Evolutionary conservation across 495 filamentous ascomycete species (phyloP).

Genomic region (Annulohypoxylon moriforme): DNA sequence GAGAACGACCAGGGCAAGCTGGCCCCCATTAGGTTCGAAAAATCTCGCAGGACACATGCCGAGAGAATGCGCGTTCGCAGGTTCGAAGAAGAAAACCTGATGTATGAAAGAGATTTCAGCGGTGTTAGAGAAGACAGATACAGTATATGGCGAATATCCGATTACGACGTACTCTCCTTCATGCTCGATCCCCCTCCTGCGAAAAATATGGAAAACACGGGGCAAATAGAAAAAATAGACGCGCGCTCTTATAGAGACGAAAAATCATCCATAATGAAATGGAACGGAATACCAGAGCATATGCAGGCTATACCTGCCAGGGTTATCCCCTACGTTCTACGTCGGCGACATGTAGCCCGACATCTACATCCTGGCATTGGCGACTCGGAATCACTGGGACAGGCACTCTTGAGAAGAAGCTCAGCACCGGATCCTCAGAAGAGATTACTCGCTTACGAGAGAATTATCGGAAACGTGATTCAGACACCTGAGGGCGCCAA

Average conservation of each 20-base stretch:
- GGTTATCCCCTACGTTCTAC: conserved; percentile 33
- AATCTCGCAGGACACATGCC: too few relatives aligned
- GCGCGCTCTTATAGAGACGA: neutral
- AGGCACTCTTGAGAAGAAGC: neutral
- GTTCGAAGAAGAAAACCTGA: conserved; percentile 34
- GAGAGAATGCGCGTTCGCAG: conserved; percentile 7
- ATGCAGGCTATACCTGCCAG: conserved; percentile 16
- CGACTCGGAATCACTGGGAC: neutral
- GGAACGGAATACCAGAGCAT: conserved; percentile 38
- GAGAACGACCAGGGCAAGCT: conserved; percentile 18
- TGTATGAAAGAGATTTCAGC: conserved; percentile 1
- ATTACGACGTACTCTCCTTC: conserved; percentile 46
- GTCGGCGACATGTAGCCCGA: conserved; percentile 18
- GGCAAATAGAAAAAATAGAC: neutral
- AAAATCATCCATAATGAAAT: neutral
- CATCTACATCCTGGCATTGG: neutral
- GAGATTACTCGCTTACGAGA: conserved; percentile 27
- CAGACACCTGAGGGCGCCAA: conserved; percentile 31
- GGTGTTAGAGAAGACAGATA: conserved; percentile 7
- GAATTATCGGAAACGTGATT: conserved; percentile 30
- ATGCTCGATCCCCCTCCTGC: conserved; percentile 22
- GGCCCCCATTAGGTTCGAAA: neutral
- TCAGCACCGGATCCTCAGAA: neutral
- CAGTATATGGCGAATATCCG: conserved; percentile 36
- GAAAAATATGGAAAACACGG: neutral